These are phyloP conservation scores for Phanerodontia chrysosporium DNA, from an alignment of 768 basidiomycete genomes.

Conservation along the genomic window DNA sequence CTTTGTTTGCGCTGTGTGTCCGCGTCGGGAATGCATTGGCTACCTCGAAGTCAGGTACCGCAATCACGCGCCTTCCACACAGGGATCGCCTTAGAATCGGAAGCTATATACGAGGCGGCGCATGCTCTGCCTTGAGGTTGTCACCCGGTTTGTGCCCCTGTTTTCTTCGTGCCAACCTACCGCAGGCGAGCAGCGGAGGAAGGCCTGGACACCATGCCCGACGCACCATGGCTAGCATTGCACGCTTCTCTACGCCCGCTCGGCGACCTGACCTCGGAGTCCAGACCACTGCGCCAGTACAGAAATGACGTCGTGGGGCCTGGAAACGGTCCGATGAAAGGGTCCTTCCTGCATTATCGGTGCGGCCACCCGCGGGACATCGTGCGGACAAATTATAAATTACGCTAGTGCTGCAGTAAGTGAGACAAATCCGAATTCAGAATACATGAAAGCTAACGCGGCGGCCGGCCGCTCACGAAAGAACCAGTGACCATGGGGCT, in stretches of 20 bases:
- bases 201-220: not conserved
- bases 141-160: not conserved
- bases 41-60: not conserved
- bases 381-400: not conserved
- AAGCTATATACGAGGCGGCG: not conserved
- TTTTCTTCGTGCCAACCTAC: not conserved
- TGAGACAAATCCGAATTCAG: not conserved
- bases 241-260: not conserved
- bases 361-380: not conserved
- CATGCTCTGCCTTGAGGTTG: not conserved
- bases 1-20: not conserved
- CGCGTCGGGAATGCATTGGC: not conserved
- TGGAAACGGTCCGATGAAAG: not conserved
- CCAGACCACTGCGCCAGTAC: not conserved
- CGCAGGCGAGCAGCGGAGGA: not conserved
- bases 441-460: not conserved
- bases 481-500: not conserved
- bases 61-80: not conserved
- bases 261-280: not conserved
- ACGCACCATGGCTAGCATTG: not conserved
- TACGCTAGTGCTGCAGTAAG: not conserved
- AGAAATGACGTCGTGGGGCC: not conserved
- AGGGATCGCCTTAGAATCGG: not conserved
- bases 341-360: not conserved
- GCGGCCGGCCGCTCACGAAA: not conserved